A percentile compares a stretch with the other conserved stretches of the same genome.
These are phyloP conservation scores for Camellia oleifera DNA, from an alignment of 179 eudicot species.

Conservation along the genomic window DNA sequence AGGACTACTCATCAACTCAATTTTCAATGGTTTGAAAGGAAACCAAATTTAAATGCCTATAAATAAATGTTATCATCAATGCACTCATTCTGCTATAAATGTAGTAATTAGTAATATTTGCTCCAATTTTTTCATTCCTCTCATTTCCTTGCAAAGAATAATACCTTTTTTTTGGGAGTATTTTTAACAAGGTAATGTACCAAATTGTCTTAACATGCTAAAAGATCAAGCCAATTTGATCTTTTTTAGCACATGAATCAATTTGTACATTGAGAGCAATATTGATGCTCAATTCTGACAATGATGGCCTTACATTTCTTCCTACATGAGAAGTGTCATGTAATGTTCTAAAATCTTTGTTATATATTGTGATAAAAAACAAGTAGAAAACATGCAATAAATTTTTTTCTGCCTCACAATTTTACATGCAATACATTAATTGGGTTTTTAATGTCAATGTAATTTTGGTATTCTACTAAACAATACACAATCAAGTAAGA, in stretches of 20 bases:
- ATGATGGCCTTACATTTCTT: background rate
- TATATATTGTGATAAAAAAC: background rate
- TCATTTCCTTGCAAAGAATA: background rate
- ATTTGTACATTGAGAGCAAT: background rate
- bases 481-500: slow-evolving; percentile 3
- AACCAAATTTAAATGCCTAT: background rate
- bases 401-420: too few species aligned
- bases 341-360: too few species aligned
- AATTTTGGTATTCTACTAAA: background rate
- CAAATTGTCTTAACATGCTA: slow-evolving; percentile 1
- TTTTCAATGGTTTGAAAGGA: background rate
- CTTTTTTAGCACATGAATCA: background rate
- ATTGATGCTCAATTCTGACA: background rate
- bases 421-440: background rate
- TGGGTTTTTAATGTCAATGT: background rate
- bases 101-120: background rate
- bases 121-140: background rate
- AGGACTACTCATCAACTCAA: background rate
- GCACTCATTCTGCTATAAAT: background rate
- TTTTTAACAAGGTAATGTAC: background rate
- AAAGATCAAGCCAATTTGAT: background rate
- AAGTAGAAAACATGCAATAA: background rate
- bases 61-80: background rate
- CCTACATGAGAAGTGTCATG: too few species aligned
- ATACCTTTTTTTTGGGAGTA: too few species aligned